Base-by-base conservation (phyloP, 208 protist species). In the Trypanosoma boissoni region DNA sequence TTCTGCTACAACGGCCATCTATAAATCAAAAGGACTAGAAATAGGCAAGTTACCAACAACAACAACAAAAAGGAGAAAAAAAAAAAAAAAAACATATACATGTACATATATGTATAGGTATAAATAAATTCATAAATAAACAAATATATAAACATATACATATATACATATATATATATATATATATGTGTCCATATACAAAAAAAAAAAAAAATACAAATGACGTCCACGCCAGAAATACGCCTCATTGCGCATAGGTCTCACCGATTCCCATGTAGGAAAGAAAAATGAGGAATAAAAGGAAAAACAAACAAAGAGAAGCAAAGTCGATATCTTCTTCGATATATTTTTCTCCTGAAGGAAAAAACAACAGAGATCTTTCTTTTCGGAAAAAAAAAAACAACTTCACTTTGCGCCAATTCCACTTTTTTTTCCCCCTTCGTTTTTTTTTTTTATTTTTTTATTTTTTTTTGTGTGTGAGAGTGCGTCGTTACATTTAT, bases 161-260 rank as follows among this genome's bases (percentile, higher is more conserved):
- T 45, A 3, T 29, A 50, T 3, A 28, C 24, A 46, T 21, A 16
- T 39, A 18, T 37, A 44, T 23, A 21, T 57, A 31, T 34, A 51
- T 55, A 45, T 28, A 21, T 45, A 53, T 16, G 12, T 7, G 28
- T 16, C 12, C 7, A 10, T 54, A 12, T 8, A 49, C n/a, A 61
- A 24, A 46, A 36, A 8, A 20, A 66, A 24, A 58, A 1, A 44
- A 5, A 72, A 20, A 36, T 27, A 49, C n/a, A 6, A 23, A n/a
- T n/a, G n/a, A n/a, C n/a, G n/a, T n/a, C n/a, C n/a, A n/a, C n/a
- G n/a, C n/a, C n/a, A n/a, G n/a, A n/a, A n/a, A n/a, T n/a, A n/a
- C n/a, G n/a, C n/a, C n/a, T n/a, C n/a, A n/a, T n/a, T n/a, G n/a
- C n/a, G n/a, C n/a, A n/a, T n/a, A n/a, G n/a, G n/a, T n/a, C n/a